Evolutionary conservation across 805 yeast species (phyloP), one percentile per base, ranked within the genome.

Genomic region (Myxozyma geophila): DNA sequence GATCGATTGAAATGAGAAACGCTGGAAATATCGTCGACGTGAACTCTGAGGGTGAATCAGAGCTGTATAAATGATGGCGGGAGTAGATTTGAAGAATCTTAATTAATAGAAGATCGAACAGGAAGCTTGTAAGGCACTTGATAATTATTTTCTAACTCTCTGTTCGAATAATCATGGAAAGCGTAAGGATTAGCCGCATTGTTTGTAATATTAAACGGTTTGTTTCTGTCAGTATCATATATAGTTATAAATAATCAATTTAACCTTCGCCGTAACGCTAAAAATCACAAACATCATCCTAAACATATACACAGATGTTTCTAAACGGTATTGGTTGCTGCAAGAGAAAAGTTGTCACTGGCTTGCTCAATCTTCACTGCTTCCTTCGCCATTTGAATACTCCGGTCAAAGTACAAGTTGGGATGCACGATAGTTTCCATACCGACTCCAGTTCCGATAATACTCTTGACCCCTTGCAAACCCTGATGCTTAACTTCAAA

Each of bases 381-480:
- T 47, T 54, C 50, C 41, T 46, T 62, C 35, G 59, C 63, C 39
- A 56, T 33, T 49, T 58, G 61, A 46, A 58, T 12, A 43, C 70
- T 59, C 41, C 96, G 81, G 67, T 89, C 93, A 74, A 88, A 93
- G 76, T 92, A 95, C 66, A 88, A 81, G 73, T 92, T 92, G 5
- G 99, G 98, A 77, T 92, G 96, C 17, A 83, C 83, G 60, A 93
- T 88, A 53, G 84, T 80, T 64, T 84, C 86, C 74, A 58, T 73
- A 70, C 54, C 76, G 73, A 47, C 73, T 69, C 33, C 79, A 70
- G 58, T 81, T 75, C 64, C 81, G 76, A 53, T 37, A 13, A 60
- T 21, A 36, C 72, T 80, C 60, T 54, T 57, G 15, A 21, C 64
- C 12, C 59, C 65, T 3, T 35, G 59, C 23, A 43, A 15, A 12